Base-by-base conservation (phyloP, 345 rosid species). In the Gossypium raimondii region DNA sequence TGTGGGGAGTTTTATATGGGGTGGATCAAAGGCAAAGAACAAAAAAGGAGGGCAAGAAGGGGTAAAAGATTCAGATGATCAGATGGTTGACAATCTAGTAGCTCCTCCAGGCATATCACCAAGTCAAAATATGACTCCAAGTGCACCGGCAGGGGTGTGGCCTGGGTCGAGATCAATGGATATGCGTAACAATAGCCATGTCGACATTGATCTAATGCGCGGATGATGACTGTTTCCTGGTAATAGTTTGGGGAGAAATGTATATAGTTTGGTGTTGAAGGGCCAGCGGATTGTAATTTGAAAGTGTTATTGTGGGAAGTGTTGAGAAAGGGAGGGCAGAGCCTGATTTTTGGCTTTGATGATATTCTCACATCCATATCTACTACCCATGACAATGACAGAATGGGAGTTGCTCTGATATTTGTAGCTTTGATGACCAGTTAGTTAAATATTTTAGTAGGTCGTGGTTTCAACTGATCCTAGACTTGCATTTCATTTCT, bases 131-230 rank as follows among this genome's bases (percentile, higher is more conserved):
- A 83, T 90, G 72, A 85, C 86, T 79, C 84, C 89, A 45, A 50
- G 82, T 38, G 81, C 92, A 3, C 80, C 88, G 0, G 78, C 86
- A 14, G 92, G 93, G 41, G 44, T 91, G 43, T 94, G 98, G 98
- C 87, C 88, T 3, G 91, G 89, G 71, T 81, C 97, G 25, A 89
- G 87, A 77, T 67, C 93, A 5, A 68, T 88, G 81, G 97, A 93
- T 66, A 85, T 92, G 85, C 92, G 83, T 53, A 86, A 57, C 27
- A 57, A 87, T 51, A 76, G 85, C 11, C 96, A 91, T 74, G 73
- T 84, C 8, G 97, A 87, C 90, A 91, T 95, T 68, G 99, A 95
- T 86, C 87, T 95, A 77, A 93, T 90, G 98, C 92, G 93, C 4
- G 93, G 97, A 11, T 91, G 89, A 92, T 18, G 24, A 53, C 7